Evolutionary conservation across 2,329 filamentous ascomycete species (phyloP).

Genomic region (Scedosporium aurantiacum): DNA sequence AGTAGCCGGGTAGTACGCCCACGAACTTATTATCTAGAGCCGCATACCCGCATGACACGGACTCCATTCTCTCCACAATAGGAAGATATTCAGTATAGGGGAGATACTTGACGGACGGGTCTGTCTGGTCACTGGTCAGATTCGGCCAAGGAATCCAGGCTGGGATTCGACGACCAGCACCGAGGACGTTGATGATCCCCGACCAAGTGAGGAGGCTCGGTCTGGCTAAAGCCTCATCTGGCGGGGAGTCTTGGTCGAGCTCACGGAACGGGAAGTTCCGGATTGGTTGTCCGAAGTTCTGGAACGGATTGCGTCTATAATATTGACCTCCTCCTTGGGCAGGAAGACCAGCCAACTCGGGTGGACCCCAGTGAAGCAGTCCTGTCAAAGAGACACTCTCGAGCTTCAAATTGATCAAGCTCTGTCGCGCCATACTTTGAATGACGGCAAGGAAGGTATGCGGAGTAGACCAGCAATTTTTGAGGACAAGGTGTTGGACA

Average conservation of each 20-base stretch:
- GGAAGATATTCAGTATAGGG: neutral
- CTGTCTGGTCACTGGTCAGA: no score
- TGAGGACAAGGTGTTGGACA: conserved; percentile 48
- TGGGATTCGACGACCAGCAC: neutral
- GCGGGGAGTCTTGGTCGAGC: no score
- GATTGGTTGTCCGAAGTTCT: no score
- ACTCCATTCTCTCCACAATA: neutral
- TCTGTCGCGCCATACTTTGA: conserved; percentile 30
- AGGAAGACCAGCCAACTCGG: no score
- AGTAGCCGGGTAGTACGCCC: neutral
- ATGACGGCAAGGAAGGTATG: conserved; percentile 42
- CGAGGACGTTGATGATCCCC: neutral
- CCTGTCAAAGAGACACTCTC: conserved; percentile 56
- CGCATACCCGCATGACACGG: neutral
- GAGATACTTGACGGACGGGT: neutral
- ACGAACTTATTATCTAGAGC: neutral
- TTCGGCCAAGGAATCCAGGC: no score
- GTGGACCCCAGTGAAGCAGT: no score
- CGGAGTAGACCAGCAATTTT: conserved; percentile 60
- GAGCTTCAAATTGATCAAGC: conserved; percentile 43
- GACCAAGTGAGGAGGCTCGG: neutral
- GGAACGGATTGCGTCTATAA: no score
- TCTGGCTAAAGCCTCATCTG: conserved; percentile 11
- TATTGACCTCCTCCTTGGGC: no score
- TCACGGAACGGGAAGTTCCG: no score